These are phyloP conservation scores for Dinochytrium kinnereticum DNA, from an alignment of 371 early-diverging fungal species.

Conservation along the genomic window DNA sequence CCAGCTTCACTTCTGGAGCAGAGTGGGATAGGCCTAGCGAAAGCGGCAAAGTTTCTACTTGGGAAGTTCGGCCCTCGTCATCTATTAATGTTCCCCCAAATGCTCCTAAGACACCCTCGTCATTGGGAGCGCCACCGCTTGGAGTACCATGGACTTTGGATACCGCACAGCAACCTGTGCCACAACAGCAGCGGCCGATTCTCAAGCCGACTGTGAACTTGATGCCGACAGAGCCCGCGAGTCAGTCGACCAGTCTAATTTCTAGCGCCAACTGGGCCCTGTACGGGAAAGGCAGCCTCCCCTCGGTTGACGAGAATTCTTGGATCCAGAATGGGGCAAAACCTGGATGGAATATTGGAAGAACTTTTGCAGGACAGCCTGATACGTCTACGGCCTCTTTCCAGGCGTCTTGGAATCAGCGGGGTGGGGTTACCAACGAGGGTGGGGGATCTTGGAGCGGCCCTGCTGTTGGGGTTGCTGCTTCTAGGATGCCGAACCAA, in stretches of 20 bases:
- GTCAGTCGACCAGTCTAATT: neutral
- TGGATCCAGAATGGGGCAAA: conserved; percentile 8
- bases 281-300: neutral
- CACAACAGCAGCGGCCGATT: no score
- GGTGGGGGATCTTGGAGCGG: neutral
- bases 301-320: neutral
- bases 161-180: no score
- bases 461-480: neutral
- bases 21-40: conserved; percentile 32
- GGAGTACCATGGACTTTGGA: no score
- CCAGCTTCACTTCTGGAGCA: conserved; percentile 30
- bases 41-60: neutral
- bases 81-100: no score
- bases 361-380: neutral
- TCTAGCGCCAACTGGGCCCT: neutral
- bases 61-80: no score
- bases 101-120: no score
- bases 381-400: neutral
- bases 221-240: neutral
- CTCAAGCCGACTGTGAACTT: neutral
- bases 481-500: neutral
- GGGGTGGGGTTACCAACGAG: neutral
- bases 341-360: conserved; percentile 1
- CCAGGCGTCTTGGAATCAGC: neutral
- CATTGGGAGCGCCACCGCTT: no score